Conservation (phyloP, 2,329 filamentous ascomycete genomes). For the Epichloe glyceriae region DNA sequence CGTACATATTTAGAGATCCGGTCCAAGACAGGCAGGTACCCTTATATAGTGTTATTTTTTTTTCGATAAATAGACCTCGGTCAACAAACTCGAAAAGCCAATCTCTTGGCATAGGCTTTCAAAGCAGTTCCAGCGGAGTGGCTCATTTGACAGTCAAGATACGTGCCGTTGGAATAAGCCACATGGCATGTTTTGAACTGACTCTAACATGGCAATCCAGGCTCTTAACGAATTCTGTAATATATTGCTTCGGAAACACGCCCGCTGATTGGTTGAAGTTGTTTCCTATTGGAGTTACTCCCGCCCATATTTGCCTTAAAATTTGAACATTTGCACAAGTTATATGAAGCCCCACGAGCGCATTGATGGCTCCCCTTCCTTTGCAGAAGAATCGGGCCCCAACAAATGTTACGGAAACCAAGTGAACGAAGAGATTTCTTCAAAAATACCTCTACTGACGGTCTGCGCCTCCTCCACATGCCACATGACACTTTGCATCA, state of each 20-base stretch:
- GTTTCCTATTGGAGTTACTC: not conserved
- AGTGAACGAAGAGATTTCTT: no score
- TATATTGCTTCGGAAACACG: not conserved
- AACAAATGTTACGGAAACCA: no score
- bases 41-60: not conserved
- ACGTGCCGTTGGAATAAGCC: not conserved
- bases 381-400: no score
- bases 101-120: no score
- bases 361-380: constrained; percentile 1
- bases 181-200: not conserved
- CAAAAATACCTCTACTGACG: constrained; percentile 41
- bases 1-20: not conserved
- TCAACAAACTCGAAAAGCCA: not conserved
- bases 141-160: not conserved
- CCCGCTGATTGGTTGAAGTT: not conserved
- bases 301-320: not conserved
- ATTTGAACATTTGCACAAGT: not conserved
- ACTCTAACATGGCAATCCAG: not conserved
- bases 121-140: not conserved
- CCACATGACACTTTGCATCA: constrained; percentile 1
- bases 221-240: not conserved
- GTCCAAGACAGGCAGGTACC: not conserved
- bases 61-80: not conserved
- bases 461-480: not conserved
- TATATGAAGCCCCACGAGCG: not conserved